A percentile compares a stretch with the other conserved stretches of the same genome.
These are phyloP conservation scores for Dactylonectria macrodidyma DNA, from an alignment of 2,329 filamentous ascomycete genomes.

Conservation along the genomic window DNA sequence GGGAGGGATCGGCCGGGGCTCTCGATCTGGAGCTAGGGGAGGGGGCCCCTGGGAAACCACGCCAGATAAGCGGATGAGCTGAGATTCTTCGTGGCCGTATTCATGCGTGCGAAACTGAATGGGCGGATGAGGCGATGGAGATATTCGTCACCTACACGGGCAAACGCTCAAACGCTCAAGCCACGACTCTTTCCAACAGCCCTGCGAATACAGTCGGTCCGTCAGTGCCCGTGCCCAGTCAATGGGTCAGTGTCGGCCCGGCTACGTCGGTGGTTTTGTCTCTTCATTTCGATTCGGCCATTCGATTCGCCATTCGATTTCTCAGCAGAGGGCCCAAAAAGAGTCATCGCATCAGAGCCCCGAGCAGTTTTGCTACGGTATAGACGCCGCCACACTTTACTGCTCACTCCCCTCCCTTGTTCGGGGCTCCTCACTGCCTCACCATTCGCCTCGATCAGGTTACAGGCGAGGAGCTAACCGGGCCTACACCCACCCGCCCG, in stretches of 20 bases:
- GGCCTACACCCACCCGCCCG: constrained; percentile 15
- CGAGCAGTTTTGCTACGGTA: neutral
- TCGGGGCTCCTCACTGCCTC: neutral
- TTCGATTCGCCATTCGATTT: constrained; percentile 30
- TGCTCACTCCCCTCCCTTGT: neutral
- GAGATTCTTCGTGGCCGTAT: constrained; percentile 16
- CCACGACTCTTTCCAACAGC: constrained; percentile 4
- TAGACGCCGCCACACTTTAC: constrained; percentile 21
- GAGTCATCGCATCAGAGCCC: constrained; percentile 23
- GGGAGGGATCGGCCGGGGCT: neutral
- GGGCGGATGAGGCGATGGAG: constrained; percentile 31
- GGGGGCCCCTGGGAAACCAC: constrained; percentile 20
- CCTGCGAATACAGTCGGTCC: constrained; percentile 45
- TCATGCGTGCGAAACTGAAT: constrained; percentile 11
- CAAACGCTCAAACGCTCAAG: neutral
- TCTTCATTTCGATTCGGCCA: constrained; percentile 6
- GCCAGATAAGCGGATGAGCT: constrained; percentile 31
- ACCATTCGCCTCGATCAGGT: constrained; percentile 7
- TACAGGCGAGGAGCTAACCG: constrained; percentile 17
- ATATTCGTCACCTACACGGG: neutral
- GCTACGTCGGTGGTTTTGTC: constrained; percentile 32
- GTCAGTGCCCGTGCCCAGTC: constrained; percentile 42
- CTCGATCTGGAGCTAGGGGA: constrained; percentile 15
- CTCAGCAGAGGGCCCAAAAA: constrained; percentile 16
- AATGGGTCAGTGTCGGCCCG: constrained; percentile 43